Evolutionary conservation across 208 protist species (phyloP).

Genomic region (Acanthamoeba divionensis): DNA sequence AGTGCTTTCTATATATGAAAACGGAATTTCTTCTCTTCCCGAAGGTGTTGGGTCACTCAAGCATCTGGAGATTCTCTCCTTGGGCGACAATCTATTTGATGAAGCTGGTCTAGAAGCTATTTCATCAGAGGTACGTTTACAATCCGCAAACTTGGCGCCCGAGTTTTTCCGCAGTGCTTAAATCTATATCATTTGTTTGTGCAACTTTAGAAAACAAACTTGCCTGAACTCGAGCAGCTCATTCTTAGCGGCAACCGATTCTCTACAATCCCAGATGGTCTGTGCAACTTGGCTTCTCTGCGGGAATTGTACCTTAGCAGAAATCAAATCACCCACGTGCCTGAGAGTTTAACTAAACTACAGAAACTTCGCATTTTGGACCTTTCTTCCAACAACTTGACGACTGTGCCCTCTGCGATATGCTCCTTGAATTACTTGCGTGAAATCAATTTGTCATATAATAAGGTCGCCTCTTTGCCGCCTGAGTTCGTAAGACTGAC

Average conservation of each 20-base stretch:
- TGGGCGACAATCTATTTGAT: slow-evolving; percentile 49
- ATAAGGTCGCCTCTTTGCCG: background rate
- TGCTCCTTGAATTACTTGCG: background rate
- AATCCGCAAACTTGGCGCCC: too few species aligned
- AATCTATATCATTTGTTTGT: background rate
- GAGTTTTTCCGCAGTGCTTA: too few species aligned
- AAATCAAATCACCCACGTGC: slow-evolving; percentile 12
- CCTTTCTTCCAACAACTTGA: background rate
- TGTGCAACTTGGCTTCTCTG: slow-evolving; percentile 17
- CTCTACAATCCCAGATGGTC: slow-evolving; percentile 3
- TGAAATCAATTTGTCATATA: slow-evolving; percentile 49
- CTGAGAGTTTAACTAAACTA: background rate
- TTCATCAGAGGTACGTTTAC: background rate
- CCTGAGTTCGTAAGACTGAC: slow-evolving; percentile 23
- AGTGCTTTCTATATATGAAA: slow-evolving; percentile 34
- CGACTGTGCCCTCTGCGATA: background rate
- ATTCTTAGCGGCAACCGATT: slow-evolving; percentile 37
- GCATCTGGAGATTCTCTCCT: background rate
- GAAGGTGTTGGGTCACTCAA: background rate
- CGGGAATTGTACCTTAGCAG: slow-evolving; percentile 30
- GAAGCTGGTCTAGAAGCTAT: background rate
- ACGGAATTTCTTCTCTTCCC: background rate
- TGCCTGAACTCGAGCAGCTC: slow-evolving; percentile 32
- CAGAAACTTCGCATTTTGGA: slow-evolving; percentile 12
- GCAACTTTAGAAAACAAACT: background rate